Evolutionary conservation across 345 rosid genomes (phyloP), one percentile per base, ranked within the genome.

Genomic region (Excoecaria agallocha): DNA sequence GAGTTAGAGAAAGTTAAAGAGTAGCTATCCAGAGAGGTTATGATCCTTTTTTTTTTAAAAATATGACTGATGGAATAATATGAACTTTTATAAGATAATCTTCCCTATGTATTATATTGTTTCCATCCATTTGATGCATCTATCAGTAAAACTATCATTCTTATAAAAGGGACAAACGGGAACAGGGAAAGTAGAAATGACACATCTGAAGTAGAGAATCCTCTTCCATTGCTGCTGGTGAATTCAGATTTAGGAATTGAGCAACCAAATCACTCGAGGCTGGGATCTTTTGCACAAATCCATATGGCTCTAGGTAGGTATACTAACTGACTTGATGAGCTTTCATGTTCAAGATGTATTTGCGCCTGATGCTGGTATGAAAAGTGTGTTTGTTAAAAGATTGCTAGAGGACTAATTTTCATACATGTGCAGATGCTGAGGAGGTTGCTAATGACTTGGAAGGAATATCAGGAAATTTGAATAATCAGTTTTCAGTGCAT

Each of bases 131-230:
- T 41, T 51, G 25, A 25, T 67, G 52, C 59, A 66, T 66, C 46
- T 7, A 48, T 62, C 19, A 12, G 7, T 50, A 30, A 39, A 72
- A 17, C 37, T 49, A 24, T 50, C 56, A 57, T 60, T 67, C 80
- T 84, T 63, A 60, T 50, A 22, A 16, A 72, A 74, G 71, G 68
- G 56, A 61, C 60, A 6, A 72, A 39, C 71, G 54, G 70, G 78
- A 83, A 74, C 93, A 93, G 98, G 90, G 82, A 76, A 52, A 69
- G 85, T 39, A 80, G 80, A 75, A 83, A 80, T 45, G 81, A 76
- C 59, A 69, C 63, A 77, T 80, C 50, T 74, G 83, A 79, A 74
- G 69, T 35, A 55, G 87, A 87, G 82, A 73, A 66, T 69, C 64
- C 70, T 75, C 81, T 83, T 69, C 80, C 90, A 4, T 22, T 89